Evolutionary conservation across 2,329 filamentous ascomycete genomes (phyloP), one percentile per base, ranked within the genome.

Genomic region (Drechslerella coelobrocha): DNA sequence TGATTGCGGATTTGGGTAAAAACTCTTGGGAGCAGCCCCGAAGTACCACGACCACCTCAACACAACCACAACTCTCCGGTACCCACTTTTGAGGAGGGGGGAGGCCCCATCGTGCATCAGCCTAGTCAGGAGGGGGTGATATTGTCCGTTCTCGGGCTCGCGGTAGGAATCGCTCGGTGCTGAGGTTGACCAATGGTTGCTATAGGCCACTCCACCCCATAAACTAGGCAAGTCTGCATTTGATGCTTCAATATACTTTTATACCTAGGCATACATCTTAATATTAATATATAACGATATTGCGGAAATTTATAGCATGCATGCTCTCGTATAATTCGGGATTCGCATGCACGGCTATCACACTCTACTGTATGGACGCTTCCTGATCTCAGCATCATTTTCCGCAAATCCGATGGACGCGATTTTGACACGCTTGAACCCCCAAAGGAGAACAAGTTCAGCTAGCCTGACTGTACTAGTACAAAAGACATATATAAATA

Each of bases 11-110:
- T 19, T 61, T 43, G 45, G 17, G 39, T 29, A 53, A 55, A 19
- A 63, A 55, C 12, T 39, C 8, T 55, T 9, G 17, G 26, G 19
- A 39, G 29, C 21, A 14, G 39, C 21, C 59, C 47, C 54, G 66
- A 63, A 57, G 66, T 71, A 71, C 66, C 59, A 71, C 59, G 59
- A 59, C 66, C 47, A 48, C 41, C 59, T 63, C 66, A 71, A 71
- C 66, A 71, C 66, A 71, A 63, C 66, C 66, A 71, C 66, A 71
- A 63, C 66, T 63, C 59, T 55, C 53, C 66, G 34, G 59, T 62
- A 50, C 59, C 66, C 66, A 71, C 59, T 71, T 71, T 62, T 68
- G n/a, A n/a, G n/a, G 29, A 12, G 21, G 21, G 27, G 14, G 52
- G 41, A 37, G 53, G 23, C 43, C 66, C 63, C 48, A 37, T 61